Percentiles rank a stretch among this genome's conserved stretches.
Evolutionary conservation across 139 green algal species (phyloP).

Genomic region (Chlorella sp.): DNA sequence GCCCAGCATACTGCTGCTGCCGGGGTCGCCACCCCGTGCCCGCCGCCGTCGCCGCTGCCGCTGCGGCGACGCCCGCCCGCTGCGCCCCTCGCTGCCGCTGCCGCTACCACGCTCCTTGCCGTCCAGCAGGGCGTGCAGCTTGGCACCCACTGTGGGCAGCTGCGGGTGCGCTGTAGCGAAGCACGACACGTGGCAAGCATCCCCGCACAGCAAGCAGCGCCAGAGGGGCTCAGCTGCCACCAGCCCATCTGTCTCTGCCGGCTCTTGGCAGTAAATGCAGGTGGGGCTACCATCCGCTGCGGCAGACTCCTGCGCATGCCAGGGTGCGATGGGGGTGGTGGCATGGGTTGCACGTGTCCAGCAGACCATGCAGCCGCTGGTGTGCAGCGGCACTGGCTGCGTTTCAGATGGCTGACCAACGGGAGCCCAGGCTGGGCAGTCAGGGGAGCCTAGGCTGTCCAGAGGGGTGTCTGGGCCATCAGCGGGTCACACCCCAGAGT

Average conservation of each 20-base stretch:
- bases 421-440: background rate
- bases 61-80: background rate
- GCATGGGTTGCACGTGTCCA: no score
- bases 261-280: slow-evolving; percentile 65
- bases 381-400: no score
- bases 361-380: no score
- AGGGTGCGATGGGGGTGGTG: no score
- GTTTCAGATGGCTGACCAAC: no score
- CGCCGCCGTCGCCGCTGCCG: background rate
- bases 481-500: no score
- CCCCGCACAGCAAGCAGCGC: slow-evolving; percentile 72
- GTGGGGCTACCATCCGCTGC: slow-evolving; percentile 2
- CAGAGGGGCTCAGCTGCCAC: slow-evolving; percentile 74
- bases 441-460: no score
- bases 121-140: slow-evolving; percentile 12
- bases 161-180: slow-evolving; percentile 44
- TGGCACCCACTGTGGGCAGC: slow-evolving; percentile 1
- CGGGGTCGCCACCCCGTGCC: background rate
- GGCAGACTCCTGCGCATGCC: background rate
- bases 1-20: background rate
- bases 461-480: no score
- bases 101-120: background rate
- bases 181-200: slow-evolving; percentile 69
- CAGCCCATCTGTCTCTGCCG: slow-evolving; percentile 47
- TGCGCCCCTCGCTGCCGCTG: background rate